A percentile compares a stretch with the other conserved stretches of the same genome.
Conservation (phyloP, 1,284 basidiomycete genomes). For the Papiliotrema fonsecae region DNA sequence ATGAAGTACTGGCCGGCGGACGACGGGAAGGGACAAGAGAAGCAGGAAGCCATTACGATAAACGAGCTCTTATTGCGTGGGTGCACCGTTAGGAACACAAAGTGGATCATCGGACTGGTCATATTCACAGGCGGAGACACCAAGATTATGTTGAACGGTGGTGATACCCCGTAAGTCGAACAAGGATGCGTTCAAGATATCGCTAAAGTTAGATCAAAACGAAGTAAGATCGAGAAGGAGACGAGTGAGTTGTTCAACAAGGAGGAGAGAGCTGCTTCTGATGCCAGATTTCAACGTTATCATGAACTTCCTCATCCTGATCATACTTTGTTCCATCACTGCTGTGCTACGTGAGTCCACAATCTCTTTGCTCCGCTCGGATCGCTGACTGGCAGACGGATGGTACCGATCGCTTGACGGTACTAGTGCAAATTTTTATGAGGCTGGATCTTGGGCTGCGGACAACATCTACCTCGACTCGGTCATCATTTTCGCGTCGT, state of each 20-base stretch:
- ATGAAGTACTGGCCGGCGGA: constrained; percentile 58
- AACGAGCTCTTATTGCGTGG: constrained; percentile 91
- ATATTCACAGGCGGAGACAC: constrained; percentile 93
- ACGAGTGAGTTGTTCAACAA: constrained; percentile 54
- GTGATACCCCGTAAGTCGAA: constrained; percentile 61
- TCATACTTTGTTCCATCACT: constrained; percentile 69
- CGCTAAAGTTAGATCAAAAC: constrained; percentile 59
- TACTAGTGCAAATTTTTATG: constrained; percentile 72
- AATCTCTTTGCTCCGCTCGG: neutral
- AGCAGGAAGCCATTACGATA: constrained; percentile 61
- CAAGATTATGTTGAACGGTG: constrained; percentile 97
- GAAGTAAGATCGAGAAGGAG: constrained; percentile 93
- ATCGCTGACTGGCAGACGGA: constrained; percentile 61
- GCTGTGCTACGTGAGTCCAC: constrained; percentile 32
- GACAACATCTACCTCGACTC: constrained; percentile 66
- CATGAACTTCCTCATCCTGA: constrained; percentile 82
- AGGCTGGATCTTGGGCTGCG: constrained; percentile 61
- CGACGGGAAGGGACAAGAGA: constrained; percentile 26
- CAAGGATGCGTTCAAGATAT: neutral
- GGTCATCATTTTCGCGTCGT: constrained; percentile 85
- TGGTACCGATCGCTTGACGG: constrained; percentile 59
- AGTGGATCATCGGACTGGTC: constrained; percentile 91
- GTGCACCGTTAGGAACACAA: constrained; percentile 85
- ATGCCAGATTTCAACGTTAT: constrained; percentile 63
- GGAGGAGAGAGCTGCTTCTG: neutral